These are phyloP conservation scores for Linnemannia exigua DNA, from an alignment of 192 early-diverging fungal genomes.

Conservation along the genomic window DNA sequence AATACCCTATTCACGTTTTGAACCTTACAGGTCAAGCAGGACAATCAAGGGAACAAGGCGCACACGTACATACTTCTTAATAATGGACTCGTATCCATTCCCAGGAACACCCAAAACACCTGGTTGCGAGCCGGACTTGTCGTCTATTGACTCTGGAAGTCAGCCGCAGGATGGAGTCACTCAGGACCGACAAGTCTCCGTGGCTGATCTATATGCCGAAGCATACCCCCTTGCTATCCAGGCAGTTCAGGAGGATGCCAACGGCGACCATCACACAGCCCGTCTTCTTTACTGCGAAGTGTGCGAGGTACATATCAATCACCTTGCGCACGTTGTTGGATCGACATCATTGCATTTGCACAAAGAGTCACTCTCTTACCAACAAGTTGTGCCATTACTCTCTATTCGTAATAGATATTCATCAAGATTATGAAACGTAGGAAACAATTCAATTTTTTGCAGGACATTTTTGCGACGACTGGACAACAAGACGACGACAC, in stretches of 20 bases:
- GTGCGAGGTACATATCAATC: constrained; percentile 32
- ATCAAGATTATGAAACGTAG: constrained; percentile 44
- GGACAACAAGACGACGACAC: background rate
- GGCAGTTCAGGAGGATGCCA: constrained; percentile 47
- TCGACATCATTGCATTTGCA: no score
- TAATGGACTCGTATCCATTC: constrained; percentile 37
- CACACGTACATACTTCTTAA: background rate
- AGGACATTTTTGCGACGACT: background rate
- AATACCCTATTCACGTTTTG: no score
- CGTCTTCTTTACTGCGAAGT: constrained; percentile 50
- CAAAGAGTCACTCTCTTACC: background rate
- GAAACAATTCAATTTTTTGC: background rate
- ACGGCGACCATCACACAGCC: constrained; percentile 54
- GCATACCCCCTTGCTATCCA: constrained; percentile 38
- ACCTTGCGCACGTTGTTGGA: background rate
- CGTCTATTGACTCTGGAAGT: constrained; percentile 17
- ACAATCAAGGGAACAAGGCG: background rate
- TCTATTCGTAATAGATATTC: constrained; percentile 18
- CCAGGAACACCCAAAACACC: constrained; percentile 31
- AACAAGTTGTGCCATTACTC: background rate
- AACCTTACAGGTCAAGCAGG: no score
- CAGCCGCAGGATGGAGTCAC: background rate
- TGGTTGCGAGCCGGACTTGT: constrained; percentile 30
- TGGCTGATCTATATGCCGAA: constrained; percentile 36
- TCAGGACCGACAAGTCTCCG: background rate